Evolutionary conservation across 352 stramenopile genomes (phyloP).

Genomic region (Phytophthora cryptogea): DNA sequence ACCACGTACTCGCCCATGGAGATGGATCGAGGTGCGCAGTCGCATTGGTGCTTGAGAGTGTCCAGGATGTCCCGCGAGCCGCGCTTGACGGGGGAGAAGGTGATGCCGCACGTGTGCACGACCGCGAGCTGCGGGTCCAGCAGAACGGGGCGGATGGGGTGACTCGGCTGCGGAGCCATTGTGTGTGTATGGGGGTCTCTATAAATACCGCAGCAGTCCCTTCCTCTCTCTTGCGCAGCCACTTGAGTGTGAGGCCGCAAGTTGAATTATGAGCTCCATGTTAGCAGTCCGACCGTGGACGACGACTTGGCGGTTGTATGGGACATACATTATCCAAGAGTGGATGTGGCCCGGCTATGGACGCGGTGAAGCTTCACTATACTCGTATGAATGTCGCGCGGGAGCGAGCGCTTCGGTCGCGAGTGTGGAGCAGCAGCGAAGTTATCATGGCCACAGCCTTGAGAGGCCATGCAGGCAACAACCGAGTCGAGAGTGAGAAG

Average conservation of each 20-base stretch:
- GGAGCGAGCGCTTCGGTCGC: neutral
- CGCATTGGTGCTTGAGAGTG: conserved; percentile 66
- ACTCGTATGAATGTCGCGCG: neutral
- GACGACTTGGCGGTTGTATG: conserved; percentile 24
- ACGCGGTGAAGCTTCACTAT: conserved; percentile 8
- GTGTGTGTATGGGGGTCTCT: neutral
- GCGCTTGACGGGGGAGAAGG: conserved; percentile 41
- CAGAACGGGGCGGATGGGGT: conserved; percentile 15
- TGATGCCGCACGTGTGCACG: conserved; percentile 44
- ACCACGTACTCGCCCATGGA: conserved; percentile 85
- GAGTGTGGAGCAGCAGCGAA: neutral
- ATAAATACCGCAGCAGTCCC: neutral
- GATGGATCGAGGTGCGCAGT: conserved; percentile 52
- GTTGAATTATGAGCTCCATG: conserved; percentile 22
- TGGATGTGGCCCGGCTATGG: conserved; percentile 1
- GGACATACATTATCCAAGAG: conserved; percentile 1
- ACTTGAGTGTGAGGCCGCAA: conserved; percentile 1
- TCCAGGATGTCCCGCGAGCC: conserved; percentile 59
- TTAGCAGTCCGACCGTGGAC: conserved; percentile 16
- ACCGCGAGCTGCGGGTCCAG: conserved; percentile 30
- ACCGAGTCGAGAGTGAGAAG: neutral
- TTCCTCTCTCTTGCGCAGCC: conserved; percentile 4
- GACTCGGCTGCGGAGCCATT: conserved; percentile 18
- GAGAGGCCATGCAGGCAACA: neutral
- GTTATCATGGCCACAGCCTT: neutral